Base-by-base conservation (phyloP, 345 rosid species). In the Crucihimalaya himalaica region DNA sequence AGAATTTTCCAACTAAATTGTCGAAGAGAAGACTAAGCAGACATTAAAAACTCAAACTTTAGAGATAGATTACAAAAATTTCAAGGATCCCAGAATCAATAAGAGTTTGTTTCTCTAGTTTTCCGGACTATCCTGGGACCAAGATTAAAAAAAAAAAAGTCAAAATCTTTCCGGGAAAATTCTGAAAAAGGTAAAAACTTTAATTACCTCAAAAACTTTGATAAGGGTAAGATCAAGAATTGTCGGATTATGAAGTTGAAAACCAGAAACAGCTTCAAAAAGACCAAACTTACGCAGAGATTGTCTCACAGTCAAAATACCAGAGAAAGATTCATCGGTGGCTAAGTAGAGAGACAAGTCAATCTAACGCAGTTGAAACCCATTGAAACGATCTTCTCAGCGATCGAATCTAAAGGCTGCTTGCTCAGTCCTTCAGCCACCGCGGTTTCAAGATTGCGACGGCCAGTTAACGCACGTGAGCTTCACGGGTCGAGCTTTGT, bases 351-450 rank as follows among this genome's bases (percentile, higher is more conserved):
- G 82, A 40, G 91, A 85, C 93, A 89, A 31, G 88, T 86, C 75
- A 88, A 74, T 63, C 96, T 68, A 40, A 87, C 92, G 28, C 92
- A 90, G 53, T 83, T 88, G 74, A 88, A 87, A 18, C 89, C 92
- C 75, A 75, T 65, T 12, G 78, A 67, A 11, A 52, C 54, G 15
- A 88, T 76, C 57, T 29, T 57, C 47, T 62, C 64, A 20, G 85
- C 72, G 37, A 87, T 77, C 48, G 46, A 34, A 67, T 81, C 82
- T 29, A 88, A 7, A 0, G 97, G 85, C 75, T 78, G 90, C 77
- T 86, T 87, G 87, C 82, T 81, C 5, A 90, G 79, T 10, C 95
- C 97, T 80, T 90, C 92, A 1, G 97, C 95, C 63, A 90, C 86
- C 61, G 84, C 70, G 1, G 85, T 29, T 14, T 84, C 92, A 0